These are phyloP conservation scores for Phytophthora chlamydospora DNA, from an alignment of 352 stramenopile genomes.

Conservation along the genomic window DNA sequence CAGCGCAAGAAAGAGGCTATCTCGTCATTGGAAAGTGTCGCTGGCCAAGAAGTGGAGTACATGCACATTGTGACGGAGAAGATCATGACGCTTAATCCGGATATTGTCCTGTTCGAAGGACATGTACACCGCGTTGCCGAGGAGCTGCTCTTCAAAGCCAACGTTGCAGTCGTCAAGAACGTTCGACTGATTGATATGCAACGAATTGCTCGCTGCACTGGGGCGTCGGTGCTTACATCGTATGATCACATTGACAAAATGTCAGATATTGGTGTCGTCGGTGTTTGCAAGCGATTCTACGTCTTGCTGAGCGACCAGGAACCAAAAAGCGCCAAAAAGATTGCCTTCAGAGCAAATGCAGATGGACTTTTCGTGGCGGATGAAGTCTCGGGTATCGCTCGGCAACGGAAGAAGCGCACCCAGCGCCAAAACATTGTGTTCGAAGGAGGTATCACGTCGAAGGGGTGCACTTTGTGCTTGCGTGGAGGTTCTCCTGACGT, in stretches of 20 bases:
- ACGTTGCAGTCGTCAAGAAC: constrained; percentile 88
- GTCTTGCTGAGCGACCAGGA: constrained; percentile 85
- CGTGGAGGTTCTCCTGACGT: constrained; percentile 65
- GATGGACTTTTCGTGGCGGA: constrained; percentile 27
- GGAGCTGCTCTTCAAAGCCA: constrained; percentile 76
- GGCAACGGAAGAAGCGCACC: constrained; percentile 56
- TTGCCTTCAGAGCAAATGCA: constrained; percentile 45
- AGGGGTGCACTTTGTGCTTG: constrained; percentile 85
- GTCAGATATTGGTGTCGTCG: constrained; percentile 72
- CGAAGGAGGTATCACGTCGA: constrained; percentile 72
- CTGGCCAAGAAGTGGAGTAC: constrained; percentile 87
- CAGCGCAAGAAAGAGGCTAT: constrained; percentile 87
- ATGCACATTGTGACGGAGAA: constrained; percentile 92
- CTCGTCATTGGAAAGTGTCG: constrained; percentile 83
- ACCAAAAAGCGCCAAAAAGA: constrained; percentile 67
- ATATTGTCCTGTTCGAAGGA: constrained; percentile 87
- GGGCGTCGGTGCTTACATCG: constrained; percentile 78
- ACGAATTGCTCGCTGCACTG: constrained; percentile 78
- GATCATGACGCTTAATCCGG: constrained; percentile 82
- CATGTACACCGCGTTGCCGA: constrained; percentile 88
- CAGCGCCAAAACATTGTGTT: constrained; percentile 89
- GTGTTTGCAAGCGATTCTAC: constrained; percentile 84
- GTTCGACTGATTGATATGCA: constrained; percentile 79
- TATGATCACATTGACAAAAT: constrained; percentile 92
- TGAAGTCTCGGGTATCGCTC: constrained; percentile 16